These are phyloP conservation scores for Aspergillus bertholletiae DNA, from an alignment of 495 filamentous ascomycete species.

Conservation along the genomic window DNA sequence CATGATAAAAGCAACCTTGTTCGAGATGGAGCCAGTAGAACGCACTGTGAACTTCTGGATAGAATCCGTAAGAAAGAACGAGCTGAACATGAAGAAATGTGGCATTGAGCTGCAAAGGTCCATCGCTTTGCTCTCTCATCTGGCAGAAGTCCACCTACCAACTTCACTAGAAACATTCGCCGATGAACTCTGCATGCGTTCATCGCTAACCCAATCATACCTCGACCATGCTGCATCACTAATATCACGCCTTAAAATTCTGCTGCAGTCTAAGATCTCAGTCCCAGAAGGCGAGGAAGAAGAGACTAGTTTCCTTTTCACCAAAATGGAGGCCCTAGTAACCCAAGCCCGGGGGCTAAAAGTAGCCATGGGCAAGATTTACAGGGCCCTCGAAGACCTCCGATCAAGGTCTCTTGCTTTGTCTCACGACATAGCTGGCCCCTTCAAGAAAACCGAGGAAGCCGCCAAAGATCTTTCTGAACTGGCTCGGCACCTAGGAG, in stretches of 20 bases:
- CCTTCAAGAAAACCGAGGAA: constrained; percentile 59
- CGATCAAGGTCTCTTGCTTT: constrained; percentile 74
- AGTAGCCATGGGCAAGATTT: constrained; percentile 76
- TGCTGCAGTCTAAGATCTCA: constrained; percentile 60
- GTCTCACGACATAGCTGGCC: constrained; percentile 46
- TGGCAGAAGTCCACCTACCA: constrained; percentile 75
- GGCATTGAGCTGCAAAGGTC: constrained; percentile 71
- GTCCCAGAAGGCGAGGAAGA: constrained; percentile 48
- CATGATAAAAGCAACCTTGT: constrained; percentile 69
- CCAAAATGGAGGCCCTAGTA: constrained; percentile 67
- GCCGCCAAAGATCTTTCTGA: constrained; percentile 63
- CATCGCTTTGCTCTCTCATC: constrained; percentile 80
- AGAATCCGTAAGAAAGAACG: constrained; percentile 75
- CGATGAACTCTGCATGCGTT: constrained; percentile 69
- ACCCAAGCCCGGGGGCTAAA: constrained; percentile 77
- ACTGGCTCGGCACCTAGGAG: constrained; percentile 63
- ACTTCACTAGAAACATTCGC: constrained; percentile 72
- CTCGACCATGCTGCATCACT: constrained; percentile 73
- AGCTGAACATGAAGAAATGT: constrained; percentile 80
- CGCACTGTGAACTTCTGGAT: constrained; percentile 86
- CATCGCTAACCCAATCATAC: constrained; percentile 77
- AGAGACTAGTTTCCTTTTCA: constrained; percentile 61
- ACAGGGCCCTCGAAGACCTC: constrained; percentile 74
- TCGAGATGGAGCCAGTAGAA: constrained; percentile 92
- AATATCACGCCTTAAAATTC: constrained; percentile 56